phyloP scores from a whole-genome alignment of 2,329 filamentous ascomycete genomes.

The Beauveria bassiana region DNA sequence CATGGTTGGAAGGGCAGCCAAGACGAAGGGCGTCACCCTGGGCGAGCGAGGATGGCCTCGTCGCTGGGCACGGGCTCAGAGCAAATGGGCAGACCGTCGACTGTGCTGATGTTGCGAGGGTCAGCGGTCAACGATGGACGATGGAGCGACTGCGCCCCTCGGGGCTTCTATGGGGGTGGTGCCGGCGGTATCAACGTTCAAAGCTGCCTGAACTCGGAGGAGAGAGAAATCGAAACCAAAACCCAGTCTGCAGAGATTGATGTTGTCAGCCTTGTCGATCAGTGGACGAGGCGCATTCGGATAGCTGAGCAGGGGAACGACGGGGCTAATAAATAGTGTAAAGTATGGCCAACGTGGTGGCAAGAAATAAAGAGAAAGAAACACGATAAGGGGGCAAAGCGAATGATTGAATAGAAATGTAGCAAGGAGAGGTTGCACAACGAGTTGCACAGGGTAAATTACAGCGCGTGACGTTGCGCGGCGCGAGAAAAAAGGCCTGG shows the following conservation, averaged over 20 bases:
- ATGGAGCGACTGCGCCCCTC: not conserved
- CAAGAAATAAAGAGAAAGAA: not conserved
- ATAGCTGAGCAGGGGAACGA: not conserved
- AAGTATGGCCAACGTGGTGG: not conserved
- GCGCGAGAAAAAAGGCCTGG: not conserved
- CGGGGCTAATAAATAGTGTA: not conserved
- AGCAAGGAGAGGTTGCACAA: not conserved
- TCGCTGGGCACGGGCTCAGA: not conserved
- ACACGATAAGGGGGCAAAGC: not conserved
- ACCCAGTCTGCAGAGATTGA: not conserved
- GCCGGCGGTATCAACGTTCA: not conserved
- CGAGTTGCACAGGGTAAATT: not conserved
- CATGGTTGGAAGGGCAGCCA: not conserved
- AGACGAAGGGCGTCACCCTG: not conserved
- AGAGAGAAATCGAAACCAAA: not conserved
- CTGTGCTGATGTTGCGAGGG: not conserved
- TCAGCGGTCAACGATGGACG: not conserved
- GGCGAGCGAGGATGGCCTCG: not conserved
- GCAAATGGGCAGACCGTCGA: not conserved
- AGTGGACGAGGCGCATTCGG: not conserved
- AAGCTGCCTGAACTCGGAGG: not conserved
- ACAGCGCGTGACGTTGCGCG: slow-evolving; percentile 8
- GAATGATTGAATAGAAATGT: not conserved
- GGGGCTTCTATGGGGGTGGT: not conserved
- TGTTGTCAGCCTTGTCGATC: not conserved